Evolutionary conservation across 2,329 filamentous ascomycete genomes (phyloP), one percentile per base, ranked within the genome.

Genomic region (Mollisiaceae sp.): DNA sequence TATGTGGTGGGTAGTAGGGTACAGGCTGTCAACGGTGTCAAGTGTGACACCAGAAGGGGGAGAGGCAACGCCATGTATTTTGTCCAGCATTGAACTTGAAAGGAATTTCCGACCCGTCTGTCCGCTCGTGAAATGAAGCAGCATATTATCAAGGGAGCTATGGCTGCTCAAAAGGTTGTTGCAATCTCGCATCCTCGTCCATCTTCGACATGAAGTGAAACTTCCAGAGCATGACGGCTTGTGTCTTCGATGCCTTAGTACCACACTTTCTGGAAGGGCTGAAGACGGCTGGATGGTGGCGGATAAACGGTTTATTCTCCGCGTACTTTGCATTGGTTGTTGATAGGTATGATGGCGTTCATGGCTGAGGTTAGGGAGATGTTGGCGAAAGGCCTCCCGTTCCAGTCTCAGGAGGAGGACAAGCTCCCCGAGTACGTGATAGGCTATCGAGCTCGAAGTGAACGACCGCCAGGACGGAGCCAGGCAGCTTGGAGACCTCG

Each of bases 251-350:
- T 41, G 54, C 32, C 27, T 27, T 47, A 45, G 60, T 39, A 58
- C 36, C 54, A 27, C 24, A 61, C 20, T 57, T 50, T 11, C 35
- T 27, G 47, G 35, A 55, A 62, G 47, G 56, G 56, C 58, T 57
- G 50, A 18, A 63, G 6, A 18, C 20, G 41, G 47, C 18, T 61
- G 56, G 20, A 58, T 35, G 36, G 65, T 61, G 58, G 62, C 54
- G 65, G 59, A 50, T 50, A 35, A 62, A 35, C 57, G 56, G 57
- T 60, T 52, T 58, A 68, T 69, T 66, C 61, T 66, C 66, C 59
- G 63, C 39, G 15, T 52, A 35, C 38, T 14, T 39, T 32, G 11
- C 39, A 65, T 61, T 65, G 58, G 63, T 56, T 39, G 18, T 52
- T 18, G 38, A 58, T 8, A 24, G 39, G 15, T 38, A 36, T n/a